Percentiles rank a stretch among this genome's conserved stretches.
phyloP scores from a whole-genome alignment of 495 filamentous ascomycete species.

The Aspergillus avenaceus region DNA sequence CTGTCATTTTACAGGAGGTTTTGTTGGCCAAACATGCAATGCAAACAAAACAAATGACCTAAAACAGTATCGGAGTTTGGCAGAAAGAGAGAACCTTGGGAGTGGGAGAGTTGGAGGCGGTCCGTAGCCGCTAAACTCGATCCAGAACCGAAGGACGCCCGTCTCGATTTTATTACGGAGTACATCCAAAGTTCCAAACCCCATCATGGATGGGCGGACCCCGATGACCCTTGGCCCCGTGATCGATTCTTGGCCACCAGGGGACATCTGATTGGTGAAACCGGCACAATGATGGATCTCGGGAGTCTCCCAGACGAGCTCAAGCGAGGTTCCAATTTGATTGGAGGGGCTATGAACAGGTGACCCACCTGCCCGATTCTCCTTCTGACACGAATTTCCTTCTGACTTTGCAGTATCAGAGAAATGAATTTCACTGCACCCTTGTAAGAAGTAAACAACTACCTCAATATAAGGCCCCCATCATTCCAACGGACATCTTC shows the following conservation, averaged over 20 bases:
- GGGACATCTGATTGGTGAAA: too few relatives aligned
- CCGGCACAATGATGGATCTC: slow-evolving; percentile 1
- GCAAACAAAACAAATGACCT: not conserved
- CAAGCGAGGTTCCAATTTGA: not conserved
- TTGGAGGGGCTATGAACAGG: not conserved
- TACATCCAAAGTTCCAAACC: not conserved
- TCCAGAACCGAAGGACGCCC: not conserved
- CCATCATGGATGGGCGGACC: not conserved
- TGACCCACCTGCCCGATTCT: slow-evolving; percentile 1
- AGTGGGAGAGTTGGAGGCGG: slow-evolving; percentile 4
- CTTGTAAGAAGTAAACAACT: not conserved
- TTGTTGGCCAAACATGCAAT: not conserved
- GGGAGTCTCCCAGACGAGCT: not conserved
- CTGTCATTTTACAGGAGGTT: not conserved
- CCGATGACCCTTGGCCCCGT: slow-evolving; percentile 1
- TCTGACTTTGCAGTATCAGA: not conserved
- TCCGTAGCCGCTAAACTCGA: not conserved
- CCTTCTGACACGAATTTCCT: not conserved
- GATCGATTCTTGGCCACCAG: slow-evolving; percentile 4
- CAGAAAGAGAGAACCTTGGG: slow-evolving; percentile 5
- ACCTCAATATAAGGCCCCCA: not conserved
- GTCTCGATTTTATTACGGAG: too few relatives aligned
- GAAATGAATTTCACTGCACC: not conserved
- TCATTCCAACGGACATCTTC: not conserved
- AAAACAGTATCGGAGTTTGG: not conserved